Evolutionary conservation across 75 land plant species (phyloP), one percentile per base, ranked within the genome.

Genomic region (Cryptomeria japonica): DNA sequence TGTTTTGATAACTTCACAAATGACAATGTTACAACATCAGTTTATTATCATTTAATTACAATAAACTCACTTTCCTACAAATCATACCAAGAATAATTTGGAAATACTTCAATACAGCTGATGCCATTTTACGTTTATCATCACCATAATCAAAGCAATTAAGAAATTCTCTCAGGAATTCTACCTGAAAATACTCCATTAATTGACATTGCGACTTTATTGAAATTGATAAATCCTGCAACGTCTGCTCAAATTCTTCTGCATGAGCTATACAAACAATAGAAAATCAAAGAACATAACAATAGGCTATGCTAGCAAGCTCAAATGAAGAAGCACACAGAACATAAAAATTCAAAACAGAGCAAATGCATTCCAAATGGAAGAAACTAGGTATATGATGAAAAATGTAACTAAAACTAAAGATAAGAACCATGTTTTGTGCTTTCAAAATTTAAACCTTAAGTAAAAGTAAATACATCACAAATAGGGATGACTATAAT

Each of bases 141-240:
- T 32, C 38, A 73, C 37, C 37, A 11, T 34, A 73, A 34, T 32
- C 77, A 73, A 0, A 10, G 15, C 3, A 1, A 82, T 82, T 46
- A n/a, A 82, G 18, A 47, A 46, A 10, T 82, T 44, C 1, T 46
- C 39, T 22, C 14, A 1, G n/a, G 44, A 38, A 51, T 11, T 36
- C 10, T 87, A 88, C 89, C 89, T 91, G 92, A 77, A 91, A 91
- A 90, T 91, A 91, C 83, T 91, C 92, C 92, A 91, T 91, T 32
- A 88, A 91, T 79, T 83, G 78, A 5, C 91, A 91, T 34, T 90
- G 91, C 42, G 92, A 87, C 28, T 75, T 42, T 38, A 91, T 41
- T 39, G 83, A 90, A 34, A 41, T 53, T 16, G 38, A 46, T 37
- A 90, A 76, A 49, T 82, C 87, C 61, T 90, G 88, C 46, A 91